Evolutionary conservation across 1,284 basidiomycete species (phyloP).

Genomic region (Ceratobasidium sp.): DNA sequence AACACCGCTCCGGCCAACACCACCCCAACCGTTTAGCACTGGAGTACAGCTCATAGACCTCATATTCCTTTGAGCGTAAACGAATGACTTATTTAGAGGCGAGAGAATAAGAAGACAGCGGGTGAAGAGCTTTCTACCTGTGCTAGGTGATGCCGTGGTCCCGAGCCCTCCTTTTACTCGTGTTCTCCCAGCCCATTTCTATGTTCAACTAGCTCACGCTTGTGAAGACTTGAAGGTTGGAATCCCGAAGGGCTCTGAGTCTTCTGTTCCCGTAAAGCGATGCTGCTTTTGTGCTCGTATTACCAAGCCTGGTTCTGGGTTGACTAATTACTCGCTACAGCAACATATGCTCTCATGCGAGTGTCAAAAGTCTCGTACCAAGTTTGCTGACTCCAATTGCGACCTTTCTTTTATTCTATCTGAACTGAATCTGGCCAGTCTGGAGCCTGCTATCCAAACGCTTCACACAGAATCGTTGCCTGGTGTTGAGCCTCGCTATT

Average conservation of each 20-base stretch:
- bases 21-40: too few relatives aligned
- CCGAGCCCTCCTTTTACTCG: too few relatives aligned
- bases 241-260: background rate
- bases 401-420: background rate
- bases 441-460: background rate
- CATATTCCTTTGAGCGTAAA: too few relatives aligned
- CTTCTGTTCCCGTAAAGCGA: background rate
- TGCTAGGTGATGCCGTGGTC: too few relatives aligned
- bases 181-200: background rate
- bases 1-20: too few relatives aligned
- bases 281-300: background rate
- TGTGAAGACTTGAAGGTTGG: background rate
- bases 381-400: background rate
- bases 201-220: background rate
- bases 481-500: too few relatives aligned
- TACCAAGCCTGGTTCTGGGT: background rate
- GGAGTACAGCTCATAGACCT: too few relatives aligned
- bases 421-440: background rate
- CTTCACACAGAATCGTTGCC: background rate
- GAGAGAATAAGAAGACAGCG: too few relatives aligned
- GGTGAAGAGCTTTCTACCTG: too few relatives aligned
- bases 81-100: too few relatives aligned
- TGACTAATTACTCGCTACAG: background rate
- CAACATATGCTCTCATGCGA: constrained; percentile 3
- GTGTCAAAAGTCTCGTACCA: background rate